These are phyloP conservation scores for Chaetomium sp. DNA, from an alignment of 2,329 filamentous ascomycete genomes.

Conservation along the genomic window DNA sequence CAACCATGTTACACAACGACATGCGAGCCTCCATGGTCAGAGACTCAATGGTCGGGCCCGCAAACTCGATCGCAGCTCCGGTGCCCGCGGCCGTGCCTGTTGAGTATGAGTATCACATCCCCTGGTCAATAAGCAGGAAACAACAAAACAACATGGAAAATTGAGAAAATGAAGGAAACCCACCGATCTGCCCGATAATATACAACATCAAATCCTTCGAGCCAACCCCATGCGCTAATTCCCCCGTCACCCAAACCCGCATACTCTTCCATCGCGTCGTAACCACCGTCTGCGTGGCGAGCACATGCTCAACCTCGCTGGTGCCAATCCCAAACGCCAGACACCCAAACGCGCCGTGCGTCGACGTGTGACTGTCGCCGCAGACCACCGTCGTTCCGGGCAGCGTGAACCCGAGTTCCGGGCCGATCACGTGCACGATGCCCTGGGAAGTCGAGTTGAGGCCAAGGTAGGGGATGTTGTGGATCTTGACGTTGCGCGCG, in stretches of 20 bases:
- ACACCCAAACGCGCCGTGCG: constrained; percentile 91
- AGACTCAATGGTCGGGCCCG: constrained; percentile 80
- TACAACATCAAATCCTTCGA: constrained; percentile 94
- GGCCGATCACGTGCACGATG: constrained; percentile 97
- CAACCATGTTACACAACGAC: constrained; percentile 95
- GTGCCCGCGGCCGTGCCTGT: constrained; percentile 81
- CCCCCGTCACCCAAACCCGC: constrained; percentile 90
- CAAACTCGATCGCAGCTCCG: constrained; percentile 94
- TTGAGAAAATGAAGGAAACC: too few species aligned
- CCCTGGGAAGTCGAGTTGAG: constrained; percentile 94
- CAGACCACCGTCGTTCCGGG: constrained; percentile 96
- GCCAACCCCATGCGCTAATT: constrained; percentile 82
- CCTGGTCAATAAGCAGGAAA: too few species aligned
- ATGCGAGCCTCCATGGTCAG: constrained; percentile 96
- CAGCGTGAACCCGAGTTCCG: constrained; percentile 96
- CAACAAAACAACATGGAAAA: too few species aligned
- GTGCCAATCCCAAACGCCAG: constrained; percentile 97
- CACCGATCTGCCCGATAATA: constrained; percentile 78
- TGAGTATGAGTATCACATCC: too few species aligned
- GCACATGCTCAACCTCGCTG: constrained; percentile 95
- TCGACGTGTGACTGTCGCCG: constrained; percentile 96
- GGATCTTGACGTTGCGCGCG: constrained; percentile 95
- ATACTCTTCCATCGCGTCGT: constrained; percentile 98
- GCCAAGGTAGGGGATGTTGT: constrained; percentile 94
- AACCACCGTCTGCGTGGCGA: constrained; percentile 92